Base-by-base conservation (phyloP, 2,329 filamentous ascomycete species). In the Tolypocladium sp. region DNA sequence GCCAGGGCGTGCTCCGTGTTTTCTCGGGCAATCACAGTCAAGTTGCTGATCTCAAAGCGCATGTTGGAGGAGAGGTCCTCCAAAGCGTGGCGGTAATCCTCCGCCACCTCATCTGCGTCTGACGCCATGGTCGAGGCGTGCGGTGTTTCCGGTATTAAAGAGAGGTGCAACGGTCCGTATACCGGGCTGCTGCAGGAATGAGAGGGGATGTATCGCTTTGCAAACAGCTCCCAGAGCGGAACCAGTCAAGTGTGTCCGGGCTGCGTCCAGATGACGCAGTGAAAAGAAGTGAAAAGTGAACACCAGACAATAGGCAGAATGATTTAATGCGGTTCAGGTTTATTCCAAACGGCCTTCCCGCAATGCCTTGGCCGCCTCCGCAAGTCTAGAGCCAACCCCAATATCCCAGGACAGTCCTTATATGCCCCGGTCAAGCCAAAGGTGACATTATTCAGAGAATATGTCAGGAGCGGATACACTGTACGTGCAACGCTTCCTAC, bases 11-110 rank as follows among this genome's bases (percentile, higher is more conserved):
- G 90, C 75, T 96, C 92, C 65, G 92, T 97, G 70, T 96, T 96
- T 75, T 99, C 94, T 74, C 95, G 91, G 61, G 94, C 94, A 76
- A 99, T 97, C 73, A 96, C 87, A 63, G 94, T 99, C 76, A 99
- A 77, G 76, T 95, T 97, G 81, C 90, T 93, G 74, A 99, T 99
- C 76, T 97, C 93, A 75, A 91, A 91, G 70, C 92, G 88, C 76
- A 91, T 91, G 77, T 97, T 97, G 71, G 87, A 84, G 65, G 89
- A 90, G 69, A 99, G 82, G 74, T 97, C 93, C 77, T 96, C 90
- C 71, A 99, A 80, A 58, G 92, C 94, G 70, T 91, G 90, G 73
- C 89, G 90, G 78, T 96, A 99, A 77, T 97, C 94, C 75, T 93
- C 89, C 63, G 92, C 92, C 67, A 99, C 91, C 76, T 96, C 92